These are phyloP conservation scores for Acacia concinna DNA, from an alignment of 331 rosid genomes.

Conservation along the genomic window DNA sequence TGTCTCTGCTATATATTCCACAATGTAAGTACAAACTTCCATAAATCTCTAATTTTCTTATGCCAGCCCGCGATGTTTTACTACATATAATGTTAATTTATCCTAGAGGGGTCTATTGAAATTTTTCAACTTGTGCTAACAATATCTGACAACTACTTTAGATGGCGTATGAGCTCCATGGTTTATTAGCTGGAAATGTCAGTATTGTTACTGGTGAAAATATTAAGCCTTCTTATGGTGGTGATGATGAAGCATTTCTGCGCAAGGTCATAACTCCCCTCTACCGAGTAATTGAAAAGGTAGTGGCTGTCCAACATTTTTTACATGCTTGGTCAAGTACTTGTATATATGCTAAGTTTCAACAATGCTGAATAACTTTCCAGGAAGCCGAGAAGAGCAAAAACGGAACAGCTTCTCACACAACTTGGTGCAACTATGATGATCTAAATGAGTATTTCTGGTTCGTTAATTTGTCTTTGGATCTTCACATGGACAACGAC, in stretches of 20 bases:
- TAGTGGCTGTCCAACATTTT: constrained; percentile 29
- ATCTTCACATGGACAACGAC: constrained; percentile 26
- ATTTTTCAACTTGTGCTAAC: constrained; percentile 25
- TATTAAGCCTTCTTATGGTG: constrained; percentile 98
- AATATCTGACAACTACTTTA: constrained; percentile 36
- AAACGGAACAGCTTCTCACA: constrained; percentile 82
- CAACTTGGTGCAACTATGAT: constrained; percentile 94
- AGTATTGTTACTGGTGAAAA: constrained; percentile 98
- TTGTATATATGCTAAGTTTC: constrained; percentile 23
- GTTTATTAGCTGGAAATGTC: constrained; percentile 96
- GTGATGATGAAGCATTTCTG: constrained; percentile 94
- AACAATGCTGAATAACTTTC: constrained; percentile 27
- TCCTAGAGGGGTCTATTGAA: not conserved
- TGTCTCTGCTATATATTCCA: constrained; percentile 93
- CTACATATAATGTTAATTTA: constrained; percentile 2
- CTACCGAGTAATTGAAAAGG: constrained; percentile 82
- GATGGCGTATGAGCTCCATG: constrained; percentile 99
- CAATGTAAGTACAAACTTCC: constrained; percentile 51
- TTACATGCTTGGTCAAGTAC: constrained; percentile 25
- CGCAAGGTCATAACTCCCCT: constrained; percentile 90
- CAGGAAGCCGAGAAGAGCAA: constrained; percentile 77
- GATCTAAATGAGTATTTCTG: constrained; percentile 67
- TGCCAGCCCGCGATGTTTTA: not conserved
- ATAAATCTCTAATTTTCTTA: constrained; percentile 22
- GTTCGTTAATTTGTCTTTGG: constrained; percentile 43